Base-by-base conservation (phyloP, 495 filamentous ascomycete genomes). In the Pyronema domesticum region DNA sequence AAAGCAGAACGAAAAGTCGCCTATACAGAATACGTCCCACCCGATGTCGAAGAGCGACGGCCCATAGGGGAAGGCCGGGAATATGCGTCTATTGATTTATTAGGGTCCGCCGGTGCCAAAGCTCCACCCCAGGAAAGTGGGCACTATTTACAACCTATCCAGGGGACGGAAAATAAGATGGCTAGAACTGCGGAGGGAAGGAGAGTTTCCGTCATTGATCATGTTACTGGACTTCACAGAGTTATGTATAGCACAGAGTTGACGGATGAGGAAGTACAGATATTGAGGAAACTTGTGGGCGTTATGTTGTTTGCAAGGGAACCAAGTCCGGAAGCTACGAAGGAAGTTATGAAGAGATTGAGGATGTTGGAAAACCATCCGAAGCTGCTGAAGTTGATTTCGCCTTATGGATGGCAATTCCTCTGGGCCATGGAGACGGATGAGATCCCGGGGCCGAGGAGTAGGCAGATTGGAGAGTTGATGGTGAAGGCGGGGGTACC, bases 321-420 rank as follows among this genome's bases (percentile, higher is more conserved):
- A 44, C 56, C 58, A 7, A 49, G 58, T 10, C 17, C 53, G 0
- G 54, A 58, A 6, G 58, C 60, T 43, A 33, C 55, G 14, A 61
- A 63, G 37, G 61, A 63, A 53, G 51, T 63, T 13, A 60, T 63
- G 23, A 42, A 57, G 51, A 58, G 56, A 45, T 56, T 63, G 0
- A 46, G 49, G 18, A 55, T 53, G 13, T 37, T 62, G 36, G 49
- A 47, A 5, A 9, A 36, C 9, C 55, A 44, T 13, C 61, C 62
- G 0, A 36, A 36, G 43, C 33, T 64, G 3, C 39, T 65, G 13
- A 40, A 52, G 33, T 37, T 55, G 9, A 62, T 65, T 13, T 65
- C 62, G 8, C 58, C 53, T 3, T 53, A 55, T n/a, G 63, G 62
- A 13, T 65, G 63, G 63, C 35, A 48, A 39, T 51, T 61, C 14